A percentile compares a stretch with the other conserved stretches of the same genome.
Conservation (phyloP, 768 basidiomycete genomes). For the Lentinula sp. region DNA sequence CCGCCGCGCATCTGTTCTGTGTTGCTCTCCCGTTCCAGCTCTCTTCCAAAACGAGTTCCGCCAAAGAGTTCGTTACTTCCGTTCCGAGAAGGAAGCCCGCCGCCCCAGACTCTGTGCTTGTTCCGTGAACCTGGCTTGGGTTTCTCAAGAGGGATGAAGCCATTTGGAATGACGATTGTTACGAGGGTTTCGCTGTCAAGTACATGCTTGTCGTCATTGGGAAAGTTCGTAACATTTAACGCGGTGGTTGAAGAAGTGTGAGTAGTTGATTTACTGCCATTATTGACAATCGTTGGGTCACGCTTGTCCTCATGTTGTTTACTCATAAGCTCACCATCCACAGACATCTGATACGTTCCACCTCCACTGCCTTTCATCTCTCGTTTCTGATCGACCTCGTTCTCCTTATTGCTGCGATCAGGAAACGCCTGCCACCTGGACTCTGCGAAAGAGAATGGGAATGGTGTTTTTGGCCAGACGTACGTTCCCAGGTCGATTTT, state of each 20-base stretch:
- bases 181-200: constrained; percentile 41
- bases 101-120: constrained; percentile 64
- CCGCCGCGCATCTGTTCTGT: not conserved
- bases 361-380: not conserved
- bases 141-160: constrained; percentile 49
- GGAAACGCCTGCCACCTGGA: constrained; percentile 9
- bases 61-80: not conserved
- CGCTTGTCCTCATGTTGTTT: not conserved
- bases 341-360: not conserved
- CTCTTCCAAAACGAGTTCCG: not conserved
- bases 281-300: not conserved
- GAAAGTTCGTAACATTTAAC: not conserved
- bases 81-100: constrained; percentile 33
- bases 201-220: constrained; percentile 10
- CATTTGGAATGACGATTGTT: constrained; percentile 54
- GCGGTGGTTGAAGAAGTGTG: not conserved
- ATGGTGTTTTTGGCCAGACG: constrained; percentile 51
- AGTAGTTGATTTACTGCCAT: constrained; percentile 8
- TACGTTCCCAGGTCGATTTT: constrained; percentile 48
- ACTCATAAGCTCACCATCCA: constrained; percentile 7
- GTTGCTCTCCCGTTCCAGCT: not conserved
- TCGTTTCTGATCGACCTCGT: not conserved
- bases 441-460: constrained; percentile 46
- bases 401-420: constrained; percentile 5
- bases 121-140: constrained; percentile 26